Base-by-base conservation (phyloP, 768 basidiomycete genomes). In the Chalciporus pseudorubinellus region DNA sequence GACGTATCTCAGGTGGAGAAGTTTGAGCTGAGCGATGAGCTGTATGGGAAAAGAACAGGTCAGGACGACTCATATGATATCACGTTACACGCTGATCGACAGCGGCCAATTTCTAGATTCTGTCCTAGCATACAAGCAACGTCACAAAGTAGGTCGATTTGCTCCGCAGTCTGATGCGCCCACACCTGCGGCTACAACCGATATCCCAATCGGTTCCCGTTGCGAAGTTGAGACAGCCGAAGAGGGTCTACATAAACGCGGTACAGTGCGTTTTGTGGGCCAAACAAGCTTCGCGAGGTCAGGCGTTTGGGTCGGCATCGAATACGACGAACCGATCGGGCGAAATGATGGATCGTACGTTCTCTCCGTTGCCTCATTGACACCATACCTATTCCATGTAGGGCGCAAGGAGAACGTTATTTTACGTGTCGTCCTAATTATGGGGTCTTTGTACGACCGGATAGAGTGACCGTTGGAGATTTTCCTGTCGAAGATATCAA, bases 331-430 rank as follows among this genome's bases (percentile, higher is more conserved):
- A 61, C 95, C 95, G 3, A 77, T 92, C 20, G 95, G 95, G 11
- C 98, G 95, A 73, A 94, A 95, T 55, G 89, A 98, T 67, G 95
- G 95, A 59, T 85, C 84, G 94, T 95, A 65, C 72, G 93, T 83
- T 9, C 21, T 6, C 34, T 33, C 38, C 38, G 50, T 46, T 18
- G 24, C 40, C 8, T 19, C 12, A 26, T 22, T 39, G 22, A 11
- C 16, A 36, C 24, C 1, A n/a, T 19, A 16, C 6, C 39, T n/a
- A 10, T 45, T 39, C 36, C 22, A 9, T 28, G 16, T 57, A 95
- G 94, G 1, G 87, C 95, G 3, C 80, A 92, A 62, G 92, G 90
- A 1, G 82, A 84, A 55, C 74, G 76, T n/a, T 98, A 97, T 64
- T 98, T 98, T 64, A 75, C 80, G 9, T 93, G 92, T 65, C 72